Base-by-base conservation (phyloP, 1,284 basidiomycete genomes). In the Papiliotrema terrestris region DNA sequence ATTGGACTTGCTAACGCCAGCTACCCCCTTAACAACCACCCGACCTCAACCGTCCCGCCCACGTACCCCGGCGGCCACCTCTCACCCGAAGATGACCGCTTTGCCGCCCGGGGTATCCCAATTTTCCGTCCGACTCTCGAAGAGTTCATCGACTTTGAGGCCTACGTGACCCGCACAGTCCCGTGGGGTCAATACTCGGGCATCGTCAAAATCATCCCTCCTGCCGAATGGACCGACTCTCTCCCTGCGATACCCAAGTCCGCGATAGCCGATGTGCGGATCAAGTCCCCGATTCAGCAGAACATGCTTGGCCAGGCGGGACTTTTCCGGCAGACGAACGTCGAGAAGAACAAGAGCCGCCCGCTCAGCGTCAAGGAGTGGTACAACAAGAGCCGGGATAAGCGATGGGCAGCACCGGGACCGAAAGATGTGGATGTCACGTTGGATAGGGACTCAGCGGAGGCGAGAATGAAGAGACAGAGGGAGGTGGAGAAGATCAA, bases 151-250 rank as follows among this genome's bases (percentile, higher is more conserved):
- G 89, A 95, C 71, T 95, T 95, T 72, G 91, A 94, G 69, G 84
- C 74, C 3, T 97, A 92, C 73, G 87, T 95, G 82, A 86, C 84
- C 60, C 83, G 78, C 56, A 82, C 96, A 39, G 90, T 92, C 71
- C 82, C 83, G 54, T 97, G 94, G 89, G 93, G 93, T 0, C 82
- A 82, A 73, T 81, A 82, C 53, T 91, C 89, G 62, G 92, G 93
- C 20, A 94, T 97, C 57, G 86, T 93, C 59, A 97, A 97, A 78
- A 84, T 97, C 61, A 87, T 97, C 59, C 93, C 93, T 41, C 93
- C 93, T 2, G 83, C 85, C 67, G 89, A 94, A 80, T 96, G 94
- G 93, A 83, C 82, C 32, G 83, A 85, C 51, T 75, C 84, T 1
- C 78, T 95, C 20, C 88, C 90, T 15, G 75, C 86, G 13, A 77